These are phyloP conservation scores for Pilasporangium apinafurcum DNA, from an alignment of 352 stramenopile genomes.

Conservation along the genomic window DNA sequence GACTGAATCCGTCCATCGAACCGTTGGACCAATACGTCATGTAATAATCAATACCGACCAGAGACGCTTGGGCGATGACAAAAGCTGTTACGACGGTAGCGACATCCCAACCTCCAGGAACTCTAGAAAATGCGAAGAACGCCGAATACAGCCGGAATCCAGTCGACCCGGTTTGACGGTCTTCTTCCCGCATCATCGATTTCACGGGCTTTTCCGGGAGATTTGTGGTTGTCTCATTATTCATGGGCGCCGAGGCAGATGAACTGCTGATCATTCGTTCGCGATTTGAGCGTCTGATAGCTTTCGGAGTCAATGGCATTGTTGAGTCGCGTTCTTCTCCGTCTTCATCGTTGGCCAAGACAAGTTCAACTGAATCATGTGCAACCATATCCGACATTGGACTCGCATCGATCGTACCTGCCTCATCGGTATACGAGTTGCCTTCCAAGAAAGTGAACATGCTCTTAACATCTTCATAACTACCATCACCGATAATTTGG, in stretches of 20 bases:
- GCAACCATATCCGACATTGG: not conserved
- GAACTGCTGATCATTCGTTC: too few relatives aligned
- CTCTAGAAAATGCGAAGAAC: slow-evolving; percentile 7
- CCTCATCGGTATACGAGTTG: not conserved
- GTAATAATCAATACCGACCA: slow-evolving; percentile 14
- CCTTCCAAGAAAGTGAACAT: not conserved
- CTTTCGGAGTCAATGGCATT: not conserved
- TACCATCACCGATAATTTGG: slow-evolving; percentile 71
- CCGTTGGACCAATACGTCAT: slow-evolving; percentile 18
- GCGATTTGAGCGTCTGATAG: not conserved
- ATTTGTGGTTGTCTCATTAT: too few relatives aligned
- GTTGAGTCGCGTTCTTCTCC: too few relatives aligned
- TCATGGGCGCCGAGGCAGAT: too few relatives aligned
- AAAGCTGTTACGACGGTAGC: slow-evolving; percentile 4
- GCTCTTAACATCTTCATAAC: slow-evolving; percentile 33
- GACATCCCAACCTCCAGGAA: not conserved
- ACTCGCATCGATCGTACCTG: not conserved
- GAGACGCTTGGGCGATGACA: slow-evolving; percentile 5
- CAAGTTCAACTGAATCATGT: too few relatives aligned
- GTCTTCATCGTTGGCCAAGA: too few relatives aligned
- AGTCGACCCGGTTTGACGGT: slow-evolving; percentile 10
- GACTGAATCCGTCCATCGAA: slow-evolving; percentile 3
- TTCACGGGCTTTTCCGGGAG: too few relatives aligned
- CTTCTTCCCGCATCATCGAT: slow-evolving; percentile 13
- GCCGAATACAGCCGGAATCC: slow-evolving; percentile 8